phyloP scores from a whole-genome alignment of 345 rosid species.

The Dipteronia dyeriana region DNA sequence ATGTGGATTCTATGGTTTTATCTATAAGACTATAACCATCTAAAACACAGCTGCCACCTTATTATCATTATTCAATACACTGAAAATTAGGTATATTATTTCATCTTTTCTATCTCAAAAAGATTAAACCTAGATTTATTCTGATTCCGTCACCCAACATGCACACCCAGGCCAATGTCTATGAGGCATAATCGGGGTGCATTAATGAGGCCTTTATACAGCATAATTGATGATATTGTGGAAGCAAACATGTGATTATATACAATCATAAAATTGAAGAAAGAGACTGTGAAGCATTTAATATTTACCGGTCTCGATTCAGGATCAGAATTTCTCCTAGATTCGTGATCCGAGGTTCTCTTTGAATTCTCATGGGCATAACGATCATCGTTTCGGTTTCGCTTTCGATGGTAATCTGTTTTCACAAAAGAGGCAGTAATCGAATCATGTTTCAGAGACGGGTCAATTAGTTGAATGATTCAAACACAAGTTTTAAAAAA shows the following conservation, averaged over 20 bases:
- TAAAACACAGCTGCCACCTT: background rate
- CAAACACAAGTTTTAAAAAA: background rate
- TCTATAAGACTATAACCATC: background rate
- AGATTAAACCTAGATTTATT: background rate
- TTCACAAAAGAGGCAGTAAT: conserved; percentile 15
- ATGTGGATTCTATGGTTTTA: background rate
- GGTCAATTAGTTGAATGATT: background rate
- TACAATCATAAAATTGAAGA: background rate
- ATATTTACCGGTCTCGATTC: conserved; percentile 67
- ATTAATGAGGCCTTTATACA: background rate
- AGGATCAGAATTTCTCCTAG: conserved; percentile 60
- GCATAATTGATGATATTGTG: background rate
- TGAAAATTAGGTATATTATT: background rate
- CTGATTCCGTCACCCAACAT: background rate
- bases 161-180: background rate
- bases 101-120: background rate
- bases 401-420: conserved; percentile 75
- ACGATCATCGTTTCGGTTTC: conserved; percentile 86
- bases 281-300: background rate
- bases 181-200: background rate
- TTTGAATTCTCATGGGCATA: conserved; percentile 45
- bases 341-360: conserved; percentile 67
- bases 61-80: background rate
- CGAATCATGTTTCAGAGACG: background rate
- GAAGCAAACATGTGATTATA: background rate